Evolutionary conservation across 257 asterid species (phyloP), one percentile per base, ranked within the genome.

Genomic region (Paulownia fortunei): DNA sequence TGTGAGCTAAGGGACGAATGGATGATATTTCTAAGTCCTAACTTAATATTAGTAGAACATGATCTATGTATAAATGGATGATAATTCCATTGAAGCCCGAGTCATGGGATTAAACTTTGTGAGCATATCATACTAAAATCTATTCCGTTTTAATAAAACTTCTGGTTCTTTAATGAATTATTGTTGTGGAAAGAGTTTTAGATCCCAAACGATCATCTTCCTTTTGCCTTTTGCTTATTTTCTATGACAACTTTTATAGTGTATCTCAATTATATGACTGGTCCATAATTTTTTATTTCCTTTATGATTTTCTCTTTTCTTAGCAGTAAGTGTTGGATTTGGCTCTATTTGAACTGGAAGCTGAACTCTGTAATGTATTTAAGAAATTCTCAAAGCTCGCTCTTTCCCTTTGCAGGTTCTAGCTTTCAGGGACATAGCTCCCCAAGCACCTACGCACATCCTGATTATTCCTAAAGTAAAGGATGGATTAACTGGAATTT

Each of bases 381-480:
- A 47, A 18, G 10, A 32, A 32, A 51, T 54, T 69, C 30, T 49
- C 46, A 8, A 16, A 72, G 9, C 37, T 72, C 3, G 21, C 32
- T 21, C 8, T 34, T 73, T 74, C 77, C 41, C 52, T 70, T 73
- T 56, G 77, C 89, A 94, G 99, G 97, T 94, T 87, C 87, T 94
- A 58, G 99, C 99, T 80, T 94, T 94, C 85, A 91, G 95, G 91
- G 98, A 94, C 84, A 86, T 90, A 79, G 42, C 68, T 82, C 97
- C 98, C 18, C 97, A 91, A 80, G 97, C 97, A 8, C 99, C 98
- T 32, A 88, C 85, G 4, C 98, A 94, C 85, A 88, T 94, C 71
- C 58, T 94, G 56, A 80, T 94, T 79, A 91, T 94, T 76, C 99
- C 99, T 65, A 92, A 92, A 86, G 85, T 88, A 55, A 88, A 76